These are phyloP conservation scores for Hemisphaericaspora lyxosophila DNA, from an alignment of 1,139 yeast species.

Conservation along the genomic window DNA sequence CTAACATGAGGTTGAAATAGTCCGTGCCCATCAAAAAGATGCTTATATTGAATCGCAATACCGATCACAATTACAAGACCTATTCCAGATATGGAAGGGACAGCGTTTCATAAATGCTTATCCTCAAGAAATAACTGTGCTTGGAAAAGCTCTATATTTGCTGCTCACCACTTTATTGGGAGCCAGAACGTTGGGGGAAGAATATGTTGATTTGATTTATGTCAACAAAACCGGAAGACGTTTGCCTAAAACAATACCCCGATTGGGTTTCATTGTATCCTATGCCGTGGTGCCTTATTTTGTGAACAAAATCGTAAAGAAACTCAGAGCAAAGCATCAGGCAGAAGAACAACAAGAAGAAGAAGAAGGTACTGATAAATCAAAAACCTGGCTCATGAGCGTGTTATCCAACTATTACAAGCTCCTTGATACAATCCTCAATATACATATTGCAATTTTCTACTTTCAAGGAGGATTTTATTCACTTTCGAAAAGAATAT, in stretches of 20 bases:
- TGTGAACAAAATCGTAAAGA: slow-evolving; percentile 33
- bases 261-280: slow-evolving; percentile 52
- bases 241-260: slow-evolving; percentile 49
- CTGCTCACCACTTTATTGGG: slow-evolving; percentile 72
- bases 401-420: slow-evolving; percentile 38
- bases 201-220: slow-evolving; percentile 82
- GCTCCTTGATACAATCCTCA: slow-evolving; percentile 53
- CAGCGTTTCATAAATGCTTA: slow-evolving; percentile 67
- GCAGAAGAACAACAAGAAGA: slow-evolving; percentile 16
- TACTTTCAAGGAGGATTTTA: slow-evolving; percentile 82
- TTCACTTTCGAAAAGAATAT: slow-evolving; percentile 69
- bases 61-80: slow-evolving; percentile 54
- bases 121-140: slow-evolving; percentile 60
- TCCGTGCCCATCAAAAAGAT: slow-evolving; percentile 89
- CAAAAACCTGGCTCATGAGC: slow-evolving; percentile 7
- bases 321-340: slow-evolving; percentile 18
- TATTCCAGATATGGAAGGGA: slow-evolving; percentile 57
- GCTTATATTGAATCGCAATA: slow-evolving; percentile 63
- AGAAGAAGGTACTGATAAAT: slow-evolving; percentile 12
- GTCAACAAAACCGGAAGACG: slow-evolving; percentile 52
- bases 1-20: slow-evolving; percentile 18
- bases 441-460: slow-evolving; percentile 75
- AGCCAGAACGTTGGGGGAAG: slow-evolving; percentile 87
- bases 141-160: slow-evolving; percentile 61
- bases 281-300: slow-evolving; percentile 61